phyloP scores from a whole-genome alignment of 495 filamentous ascomycete genomes.

The Ramalina peruviana region DNA sequence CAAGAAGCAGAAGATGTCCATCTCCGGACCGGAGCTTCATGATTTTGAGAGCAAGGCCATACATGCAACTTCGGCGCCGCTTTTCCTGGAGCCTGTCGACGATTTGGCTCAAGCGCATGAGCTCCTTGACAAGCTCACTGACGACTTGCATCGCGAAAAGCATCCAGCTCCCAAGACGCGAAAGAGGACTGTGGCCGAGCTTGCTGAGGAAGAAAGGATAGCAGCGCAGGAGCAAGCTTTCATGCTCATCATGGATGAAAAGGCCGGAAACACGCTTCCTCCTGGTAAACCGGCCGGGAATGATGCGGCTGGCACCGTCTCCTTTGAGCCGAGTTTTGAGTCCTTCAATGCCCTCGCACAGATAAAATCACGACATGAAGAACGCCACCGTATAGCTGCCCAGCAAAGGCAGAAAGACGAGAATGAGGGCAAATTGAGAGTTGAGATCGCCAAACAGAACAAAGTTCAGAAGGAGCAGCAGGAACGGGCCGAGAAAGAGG shows the following conservation, averaged over 20 bases:
- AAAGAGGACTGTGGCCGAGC: conserved; percentile 86
- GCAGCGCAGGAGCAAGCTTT: conserved; percentile 79
- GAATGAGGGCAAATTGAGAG: conserved; percentile 47
- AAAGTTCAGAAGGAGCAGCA: conserved; percentile 14
- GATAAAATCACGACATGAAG: conserved; percentile 65
- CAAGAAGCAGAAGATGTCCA: conserved; percentile 64
- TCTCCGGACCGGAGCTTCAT: conserved; percentile 58
- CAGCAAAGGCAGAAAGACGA: conserved; percentile 33
- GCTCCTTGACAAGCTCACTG: conserved; percentile 53
- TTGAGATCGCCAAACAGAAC: conserved; percentile 31
- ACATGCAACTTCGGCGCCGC: conserved; percentile 51
- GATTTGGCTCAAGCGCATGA: conserved; percentile 50
- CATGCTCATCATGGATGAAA: conserved; percentile 89
- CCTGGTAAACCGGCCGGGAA: conserved; percentile 26
- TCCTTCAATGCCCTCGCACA: conserved; percentile 79
- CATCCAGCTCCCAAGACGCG: conserved; percentile 75
- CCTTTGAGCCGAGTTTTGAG: conserved; percentile 79
- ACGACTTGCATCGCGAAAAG: conserved; percentile 59
- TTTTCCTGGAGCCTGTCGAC: conserved; percentile 62
- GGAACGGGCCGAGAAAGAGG: conserved; percentile 1
- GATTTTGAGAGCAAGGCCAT: conserved; percentile 60
- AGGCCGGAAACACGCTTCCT: conserved; percentile 40
- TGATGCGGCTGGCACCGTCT: conserved; percentile 49
- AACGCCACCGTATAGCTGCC: conserved; percentile 28
- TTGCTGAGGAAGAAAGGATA: conserved; percentile 83